Evolutionary conservation across 1,284 basidiomycete genomes (phyloP).

Genomic region (Sphagnurus paluster): DNA sequence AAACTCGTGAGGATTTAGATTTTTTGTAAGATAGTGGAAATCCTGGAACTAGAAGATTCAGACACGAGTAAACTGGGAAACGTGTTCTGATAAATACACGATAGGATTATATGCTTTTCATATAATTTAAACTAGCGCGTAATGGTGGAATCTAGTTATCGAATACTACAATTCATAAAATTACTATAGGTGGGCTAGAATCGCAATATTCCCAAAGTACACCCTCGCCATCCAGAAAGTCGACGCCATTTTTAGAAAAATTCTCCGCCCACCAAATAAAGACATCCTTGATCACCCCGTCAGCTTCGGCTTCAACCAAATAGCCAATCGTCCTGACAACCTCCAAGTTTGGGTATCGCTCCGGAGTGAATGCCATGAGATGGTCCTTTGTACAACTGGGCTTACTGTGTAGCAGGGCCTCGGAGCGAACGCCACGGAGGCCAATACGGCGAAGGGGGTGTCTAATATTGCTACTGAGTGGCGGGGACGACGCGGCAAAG

Average conservation of each 20-base stretch:
- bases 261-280: constrained; percentile 56
- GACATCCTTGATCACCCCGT: constrained; percentile 44
- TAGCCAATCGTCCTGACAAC: constrained; percentile 46
- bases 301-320: constrained; percentile 44
- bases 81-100: too few species aligned
- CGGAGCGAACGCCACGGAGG: constrained; percentile 40
- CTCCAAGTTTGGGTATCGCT: constrained; percentile 45
- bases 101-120: too few species aligned
- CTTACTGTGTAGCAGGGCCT: constrained; percentile 44
- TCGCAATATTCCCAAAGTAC: constrained; percentile 48
- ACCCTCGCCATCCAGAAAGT: constrained; percentile 53
- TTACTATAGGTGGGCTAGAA: too few species aligned
- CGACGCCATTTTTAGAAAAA: constrained; percentile 48
- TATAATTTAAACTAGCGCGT: too few species aligned
- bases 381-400: constrained; percentile 34
- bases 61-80: too few species aligned
- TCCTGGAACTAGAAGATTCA: too few species aligned
- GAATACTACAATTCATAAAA: too few species aligned
- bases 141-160: too few species aligned
- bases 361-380: constrained; percentile 41
- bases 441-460: constrained; percentile 44
- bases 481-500: constrained; percentile 36
- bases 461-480: constrained; percentile 31
- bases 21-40: neutral
- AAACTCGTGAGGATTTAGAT: constrained; percentile 37